Conservation (phyloP, 192 early-diverging fungal genomes). For the Gamsiella multidivaricata region DNA sequence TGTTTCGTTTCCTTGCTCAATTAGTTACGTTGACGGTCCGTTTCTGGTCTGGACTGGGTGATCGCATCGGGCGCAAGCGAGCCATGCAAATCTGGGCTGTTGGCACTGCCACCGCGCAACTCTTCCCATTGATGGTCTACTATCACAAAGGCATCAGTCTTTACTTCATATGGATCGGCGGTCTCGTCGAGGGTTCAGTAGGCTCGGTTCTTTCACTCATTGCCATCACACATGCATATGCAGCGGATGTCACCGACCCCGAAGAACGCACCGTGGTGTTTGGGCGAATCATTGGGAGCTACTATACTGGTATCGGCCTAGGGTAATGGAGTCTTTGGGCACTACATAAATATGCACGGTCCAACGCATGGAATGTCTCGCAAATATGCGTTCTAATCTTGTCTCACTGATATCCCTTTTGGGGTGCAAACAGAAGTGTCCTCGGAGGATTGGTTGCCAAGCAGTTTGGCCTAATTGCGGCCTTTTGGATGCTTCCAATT, state of each 20-base stretch:
- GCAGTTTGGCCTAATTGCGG: conserved; percentile 20
- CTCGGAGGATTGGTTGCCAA: conserved; percentile 15
- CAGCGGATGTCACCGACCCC: conserved; percentile 24
- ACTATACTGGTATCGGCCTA: conserved; percentile 31
- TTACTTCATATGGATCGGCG: conserved; percentile 20
- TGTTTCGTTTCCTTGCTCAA: not conserved
- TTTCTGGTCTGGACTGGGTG: conserved; percentile 26
- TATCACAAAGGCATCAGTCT: conserved; percentile 27
- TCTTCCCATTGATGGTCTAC: conserved; percentile 19
- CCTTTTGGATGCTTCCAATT: conserved; percentile 23
- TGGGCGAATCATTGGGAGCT: conserved; percentile 27
- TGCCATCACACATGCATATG: conserved; percentile 32
- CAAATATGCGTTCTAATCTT: not conserved
- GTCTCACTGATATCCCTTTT: not conserved
- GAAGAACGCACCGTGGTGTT: conserved; percentile 37
- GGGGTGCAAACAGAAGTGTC: conserved; percentile 4
- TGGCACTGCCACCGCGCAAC: not conserved
- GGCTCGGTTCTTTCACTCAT: conserved; percentile 19
- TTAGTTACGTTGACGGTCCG: conserved; percentile 32
- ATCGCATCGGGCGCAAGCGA: conserved; percentile 30
- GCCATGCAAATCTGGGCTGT: conserved; percentile 20
- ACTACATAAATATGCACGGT: too few relatives aligned
- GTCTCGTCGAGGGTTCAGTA: conserved; percentile 24
- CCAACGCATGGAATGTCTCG: too few relatives aligned
- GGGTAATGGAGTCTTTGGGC: conserved; percentile 30